Percentiles rank a stretch among this genome's conserved stretches.
These are phyloP conservation scores for Anisodus acutangulus DNA, from an alignment of 257 asterid species.

Conservation along the genomic window DNA sequence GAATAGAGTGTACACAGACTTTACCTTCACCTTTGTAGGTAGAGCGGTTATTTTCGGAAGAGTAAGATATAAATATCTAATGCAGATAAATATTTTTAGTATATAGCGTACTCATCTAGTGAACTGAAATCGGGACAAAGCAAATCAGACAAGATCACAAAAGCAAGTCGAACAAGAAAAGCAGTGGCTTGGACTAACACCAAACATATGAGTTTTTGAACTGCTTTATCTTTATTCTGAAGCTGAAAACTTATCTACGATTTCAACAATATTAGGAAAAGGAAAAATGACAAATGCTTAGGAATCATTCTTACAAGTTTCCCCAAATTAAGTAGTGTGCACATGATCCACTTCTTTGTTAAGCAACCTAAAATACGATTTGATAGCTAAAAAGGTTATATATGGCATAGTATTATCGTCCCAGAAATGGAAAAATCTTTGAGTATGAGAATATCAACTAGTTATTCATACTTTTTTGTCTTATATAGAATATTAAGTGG, in stretches of 20 bases:
- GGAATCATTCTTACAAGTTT: neutral
- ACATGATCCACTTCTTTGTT: neutral
- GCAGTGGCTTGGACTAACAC: conserved; percentile 23
- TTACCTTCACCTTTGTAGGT: too few species aligned
- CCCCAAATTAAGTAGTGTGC: conserved; percentile 1
- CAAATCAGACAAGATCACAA: neutral
- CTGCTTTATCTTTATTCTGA: too few species aligned
- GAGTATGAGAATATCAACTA: neutral
- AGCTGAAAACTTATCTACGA: neutral
- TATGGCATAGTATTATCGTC: neutral
- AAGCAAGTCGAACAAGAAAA: conserved; percentile 16
- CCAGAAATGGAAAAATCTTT: neutral
- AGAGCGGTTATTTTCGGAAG: too few species aligned
- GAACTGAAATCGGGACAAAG: neutral
- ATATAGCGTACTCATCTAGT: neutral
- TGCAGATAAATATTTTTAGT: neutral
- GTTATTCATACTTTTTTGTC: neutral
- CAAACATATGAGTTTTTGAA: neutral
- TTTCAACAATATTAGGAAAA: neutral
- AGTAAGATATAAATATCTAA: neutral
- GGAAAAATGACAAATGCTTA: neutral
- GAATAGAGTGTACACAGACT: too few species aligned
- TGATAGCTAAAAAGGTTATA: conserved; percentile 1
- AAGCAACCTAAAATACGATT: neutral
- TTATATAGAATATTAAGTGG: neutral